phyloP scores from a whole-genome alignment of 1,139 yeast genomes.

The Barnettozyma hawaiiensis region DNA sequence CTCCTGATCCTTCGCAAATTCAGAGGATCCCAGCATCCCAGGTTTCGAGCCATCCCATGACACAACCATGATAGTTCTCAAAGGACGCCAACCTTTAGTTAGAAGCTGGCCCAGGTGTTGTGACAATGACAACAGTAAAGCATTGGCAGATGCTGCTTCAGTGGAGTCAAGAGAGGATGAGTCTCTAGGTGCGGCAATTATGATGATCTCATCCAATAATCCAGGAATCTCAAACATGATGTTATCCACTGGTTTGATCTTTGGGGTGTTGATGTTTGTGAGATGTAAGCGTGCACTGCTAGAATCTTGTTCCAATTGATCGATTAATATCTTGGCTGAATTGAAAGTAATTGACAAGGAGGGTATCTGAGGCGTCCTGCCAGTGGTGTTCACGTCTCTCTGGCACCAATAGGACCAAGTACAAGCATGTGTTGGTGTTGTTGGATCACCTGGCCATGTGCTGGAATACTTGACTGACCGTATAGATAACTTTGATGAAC shows the following conservation, averaged over 20 bases:
- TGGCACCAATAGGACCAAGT: constrained; percentile 14
- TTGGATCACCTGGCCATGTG: constrained; percentile 68
- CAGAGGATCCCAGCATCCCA: constrained; percentile 45
- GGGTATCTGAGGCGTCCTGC: constrained; percentile 37
- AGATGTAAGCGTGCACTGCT: constrained; percentile 20
- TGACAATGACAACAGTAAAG: constrained; percentile 7
- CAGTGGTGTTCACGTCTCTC: constrained; percentile 4
- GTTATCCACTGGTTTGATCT: constrained; percentile 36
- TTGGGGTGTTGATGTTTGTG: constrained; percentile 33
- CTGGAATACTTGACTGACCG: constrained; percentile 52
- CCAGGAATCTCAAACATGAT: constrained; percentile 46
- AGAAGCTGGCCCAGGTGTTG: constrained; percentile 29
- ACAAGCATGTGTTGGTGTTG: constrained; percentile 51
- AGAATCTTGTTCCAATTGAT: constrained; percentile 18
- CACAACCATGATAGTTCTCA: constrained; percentile 44
- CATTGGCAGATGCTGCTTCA: constrained; percentile 37
- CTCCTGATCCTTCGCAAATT: constrained; percentile 38
- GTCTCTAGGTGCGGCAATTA: constrained; percentile 46
- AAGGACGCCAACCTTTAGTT: constrained; percentile 48
- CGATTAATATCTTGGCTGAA: constrained; percentile 35
- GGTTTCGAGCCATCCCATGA: constrained; percentile 49
- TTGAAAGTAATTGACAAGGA: constrained; percentile 37
- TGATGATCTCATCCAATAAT: constrained; percentile 41
- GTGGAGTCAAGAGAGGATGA: constrained; percentile 38
- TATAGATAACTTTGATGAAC: constrained; percentile 34